Base-by-base conservation (phyloP, 345 rosid species). In the Capsella bursapastoris region DNA sequence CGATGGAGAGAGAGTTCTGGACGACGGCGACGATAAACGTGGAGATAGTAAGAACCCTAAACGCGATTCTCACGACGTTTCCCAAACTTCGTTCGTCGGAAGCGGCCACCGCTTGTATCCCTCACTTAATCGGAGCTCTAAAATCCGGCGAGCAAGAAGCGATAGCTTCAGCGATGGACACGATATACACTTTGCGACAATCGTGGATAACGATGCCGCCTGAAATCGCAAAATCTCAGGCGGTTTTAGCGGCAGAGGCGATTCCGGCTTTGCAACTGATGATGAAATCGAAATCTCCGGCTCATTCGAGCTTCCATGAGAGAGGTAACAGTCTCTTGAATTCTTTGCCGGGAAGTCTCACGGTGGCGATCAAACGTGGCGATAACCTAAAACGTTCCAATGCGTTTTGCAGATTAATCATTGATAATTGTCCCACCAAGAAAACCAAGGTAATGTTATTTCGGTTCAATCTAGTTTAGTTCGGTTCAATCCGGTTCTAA, bases 1-100 rank as follows among this genome's bases (percentile, higher is more conserved):
- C 97, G 43, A 82, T 91, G 29, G 98, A 93, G 83, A 89, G 96
- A 80, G 97, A 93, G 77, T 59, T 89, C 57, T 87, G 90, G 96
- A 85, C 96, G 18, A 70, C 86, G 1, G 86, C 84, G 65, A 83
- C 84, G 72, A 80, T 88, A 70, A 93, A 91, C 65, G 87, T 86
- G 57, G 92, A 89, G 83, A 80, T 90, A 43, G 80, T 93, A 77
- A 86, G 81, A 83, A 91, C 97, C 51, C 71, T 93, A 66, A 83
- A 88, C 68, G 90, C 86, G 71, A 87, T 90, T 62, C 88, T 93
- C 55, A 78, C 86, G 62, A 89, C 90, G 85, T 93, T 93, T 67
- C 86, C 96, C 3, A 90, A 89, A 85, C 92, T 93, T 43, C 90
- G 89, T 60, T 66, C 79, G 38, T 90, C 97, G 22, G 98, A 93